phyloP scores from a whole-genome alignment of 495 filamentous ascomycete species.

The Hypoxylon intermedium region DNA sequence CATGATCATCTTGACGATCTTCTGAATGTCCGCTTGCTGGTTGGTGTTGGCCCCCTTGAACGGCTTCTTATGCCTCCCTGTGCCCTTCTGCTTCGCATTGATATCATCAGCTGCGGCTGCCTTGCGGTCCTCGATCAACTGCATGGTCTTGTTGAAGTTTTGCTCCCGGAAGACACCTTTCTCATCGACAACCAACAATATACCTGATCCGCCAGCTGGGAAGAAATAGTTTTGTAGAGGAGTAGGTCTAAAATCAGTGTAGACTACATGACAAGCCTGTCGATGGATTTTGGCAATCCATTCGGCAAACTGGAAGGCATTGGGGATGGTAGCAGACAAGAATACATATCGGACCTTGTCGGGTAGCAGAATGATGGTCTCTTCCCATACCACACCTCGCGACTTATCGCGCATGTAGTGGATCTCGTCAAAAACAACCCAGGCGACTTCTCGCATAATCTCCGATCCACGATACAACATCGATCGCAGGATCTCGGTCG shows the following conservation, averaged over 20 bases:
- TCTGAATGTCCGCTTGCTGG: constrained; percentile 83
- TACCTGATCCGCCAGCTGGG: constrained; percentile 89
- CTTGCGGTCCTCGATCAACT: constrained; percentile 82
- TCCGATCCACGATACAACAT: constrained; percentile 98
- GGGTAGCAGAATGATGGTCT: constrained; percentile 95
- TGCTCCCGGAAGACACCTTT: constrained; percentile 93
- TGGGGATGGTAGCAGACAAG: constrained; percentile 97
- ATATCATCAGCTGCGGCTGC: constrained; percentile 82
- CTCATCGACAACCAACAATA: constrained; percentile 94
- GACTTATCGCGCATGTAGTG: constrained; percentile 96
- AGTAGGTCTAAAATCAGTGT: constrained; percentile 96
- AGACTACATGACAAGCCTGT: constrained; percentile 97
- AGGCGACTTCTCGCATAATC: constrained; percentile 98
- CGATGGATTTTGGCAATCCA: constrained; percentile 98
- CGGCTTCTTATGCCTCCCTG: constrained; percentile 86
- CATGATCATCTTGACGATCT: constrained; percentile 99
- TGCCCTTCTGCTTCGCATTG: constrained; percentile 79
- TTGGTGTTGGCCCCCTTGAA: constrained; percentile 81
- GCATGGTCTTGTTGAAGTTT: constrained; percentile 96
- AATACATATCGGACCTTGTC: constrained; percentile 99
- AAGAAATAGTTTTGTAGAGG: constrained; percentile 98
- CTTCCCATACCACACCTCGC: constrained; percentile 97
- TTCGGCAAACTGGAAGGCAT: constrained; percentile 98
- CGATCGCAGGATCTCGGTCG: constrained; percentile 96
- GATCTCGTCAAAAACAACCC: constrained; percentile 98